These are phyloP conservation scores for Botrytis elliptica DNA, from an alignment of 2,329 filamentous ascomycete species.

Conservation along the genomic window DNA sequence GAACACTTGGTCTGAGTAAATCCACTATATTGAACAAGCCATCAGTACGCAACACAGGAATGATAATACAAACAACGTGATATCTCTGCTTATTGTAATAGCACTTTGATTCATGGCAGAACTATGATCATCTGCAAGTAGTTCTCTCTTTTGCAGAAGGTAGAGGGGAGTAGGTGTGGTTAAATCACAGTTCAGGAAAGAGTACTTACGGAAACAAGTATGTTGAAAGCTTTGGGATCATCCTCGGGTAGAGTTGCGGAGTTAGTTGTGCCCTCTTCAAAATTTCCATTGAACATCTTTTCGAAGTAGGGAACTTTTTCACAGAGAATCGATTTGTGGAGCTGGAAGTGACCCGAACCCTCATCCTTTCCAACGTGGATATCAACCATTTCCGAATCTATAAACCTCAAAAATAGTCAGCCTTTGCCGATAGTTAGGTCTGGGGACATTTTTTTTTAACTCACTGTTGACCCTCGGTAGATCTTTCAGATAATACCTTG, in stretches of 20 bases:
- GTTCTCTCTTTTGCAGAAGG: neutral
- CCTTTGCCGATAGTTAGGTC: neutral
- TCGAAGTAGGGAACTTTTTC: slow-evolving; percentile 26
- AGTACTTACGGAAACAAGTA: slow-evolving; percentile 4
- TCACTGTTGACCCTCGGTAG: neutral
- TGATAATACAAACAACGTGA: too few relatives aligned
- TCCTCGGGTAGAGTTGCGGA: slow-evolving; percentile 24
- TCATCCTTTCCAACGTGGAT: slow-evolving; percentile 13
- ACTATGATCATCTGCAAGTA: neutral
- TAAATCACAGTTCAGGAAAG: too few relatives aligned
- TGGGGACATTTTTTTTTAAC: neutral
- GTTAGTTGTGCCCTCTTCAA: slow-evolving; percentile 12
- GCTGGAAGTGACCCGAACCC: slow-evolving; percentile 2
- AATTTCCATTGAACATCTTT: slow-evolving; percentile 23
- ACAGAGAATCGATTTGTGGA: slow-evolving; percentile 22
- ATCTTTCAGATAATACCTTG: neutral
- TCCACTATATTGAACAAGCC: slow-evolving; percentile 1
- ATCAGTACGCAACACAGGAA: neutral
- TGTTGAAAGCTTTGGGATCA: slow-evolving; percentile 11
- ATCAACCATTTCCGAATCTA: slow-evolving; percentile 20
- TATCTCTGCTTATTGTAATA: neutral
- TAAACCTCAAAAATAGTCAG: neutral
- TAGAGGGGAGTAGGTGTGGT: too few relatives aligned
- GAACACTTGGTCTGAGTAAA: slow-evolving; percentile 6
- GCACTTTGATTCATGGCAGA: neutral